Evolutionary conservation across 352 stramenopile genomes (phyloP), one percentile per base, ranked within the genome.

Genomic region (Globisporangium carolinianum): DNA sequence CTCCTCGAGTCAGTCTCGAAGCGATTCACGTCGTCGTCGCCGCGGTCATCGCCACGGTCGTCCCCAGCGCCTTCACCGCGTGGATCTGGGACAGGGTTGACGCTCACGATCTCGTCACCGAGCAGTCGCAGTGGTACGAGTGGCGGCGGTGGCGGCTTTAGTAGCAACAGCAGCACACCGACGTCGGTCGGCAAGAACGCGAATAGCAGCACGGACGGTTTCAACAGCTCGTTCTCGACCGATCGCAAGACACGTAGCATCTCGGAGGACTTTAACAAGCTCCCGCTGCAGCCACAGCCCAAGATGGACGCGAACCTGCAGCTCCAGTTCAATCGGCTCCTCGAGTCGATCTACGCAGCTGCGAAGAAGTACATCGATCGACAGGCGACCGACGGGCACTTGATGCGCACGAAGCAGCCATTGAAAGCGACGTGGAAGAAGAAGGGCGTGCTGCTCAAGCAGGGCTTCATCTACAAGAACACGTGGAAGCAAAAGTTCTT

Each of bases 381-480:
- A 7, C 79, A 90, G 60, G 86, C 74, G 17, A 61, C 80, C 35
- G 73, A 71, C n/a, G 83, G 77, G 1, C 87, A 77, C 51, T 55
- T 87, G 50, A 48, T 91, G 18, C 74, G 79, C 32, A 61, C 67
- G 8, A 89, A 83, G 47, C 73, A 87, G 57, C 76, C 75, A 12
- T 68, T 76, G 24, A 78, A 88, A 51, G 86, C 86, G 18, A 94
- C 83, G 47, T 95, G 86, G 86, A 95, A 95, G 72, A 95, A 95
- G 68, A 94, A 94, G 59, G 86, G 86, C 0, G 66, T 83, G 63
- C 66, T 95, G 24, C 65, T 95, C 6, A 95, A 95, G 63, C 86
- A 95, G 58, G 83, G 83, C 8, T 93, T 93, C 61, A 89, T 95
- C 55, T 94, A 95, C 76, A 94, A 94, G 65, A 93, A 91, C 67